Conservation (phyloP, 2,329 filamentous ascomycete species). For the Ascochyta viciae-villosae region DNA sequence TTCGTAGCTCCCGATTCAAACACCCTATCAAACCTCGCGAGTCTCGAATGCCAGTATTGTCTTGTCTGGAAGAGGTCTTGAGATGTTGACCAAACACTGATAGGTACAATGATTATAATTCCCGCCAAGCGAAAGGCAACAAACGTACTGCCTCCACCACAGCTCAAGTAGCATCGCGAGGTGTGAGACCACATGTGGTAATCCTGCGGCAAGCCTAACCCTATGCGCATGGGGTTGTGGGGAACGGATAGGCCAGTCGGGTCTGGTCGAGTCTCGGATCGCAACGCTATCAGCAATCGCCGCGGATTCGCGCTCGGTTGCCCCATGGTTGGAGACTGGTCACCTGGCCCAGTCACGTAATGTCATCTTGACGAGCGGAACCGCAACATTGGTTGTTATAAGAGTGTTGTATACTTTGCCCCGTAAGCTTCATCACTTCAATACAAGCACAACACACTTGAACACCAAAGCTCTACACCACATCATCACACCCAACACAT, state of each 20-base stretch:
- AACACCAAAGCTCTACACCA: background rate
- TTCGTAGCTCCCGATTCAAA: background rate
- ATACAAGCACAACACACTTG: background rate
- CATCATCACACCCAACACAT: background rate
- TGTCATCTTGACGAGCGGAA: background rate
- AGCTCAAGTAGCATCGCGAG: too few relatives aligned
- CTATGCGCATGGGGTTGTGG: too few relatives aligned
- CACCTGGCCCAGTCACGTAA: background rate
- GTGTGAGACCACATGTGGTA: too few relatives aligned
- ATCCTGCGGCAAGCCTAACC: too few relatives aligned
- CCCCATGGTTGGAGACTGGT: background rate
- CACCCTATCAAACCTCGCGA: background rate
- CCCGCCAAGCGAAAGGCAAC: too few relatives aligned
- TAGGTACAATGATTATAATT: too few relatives aligned
- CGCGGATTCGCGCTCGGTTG: constrained; percentile 1
- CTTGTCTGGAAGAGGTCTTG: background rate
- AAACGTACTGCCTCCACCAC: too few relatives aligned
- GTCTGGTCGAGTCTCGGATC: background rate
- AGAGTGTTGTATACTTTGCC: background rate
- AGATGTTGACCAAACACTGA: too few relatives aligned
- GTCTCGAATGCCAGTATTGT: background rate
- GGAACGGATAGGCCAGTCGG: background rate
- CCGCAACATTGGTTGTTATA: constrained; percentile 1
- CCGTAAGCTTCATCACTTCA: background rate
- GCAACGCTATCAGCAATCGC: background rate